phyloP scores from a whole-genome alignment of 1,139 yeast species.

The Candida neerlandica region DNA sequence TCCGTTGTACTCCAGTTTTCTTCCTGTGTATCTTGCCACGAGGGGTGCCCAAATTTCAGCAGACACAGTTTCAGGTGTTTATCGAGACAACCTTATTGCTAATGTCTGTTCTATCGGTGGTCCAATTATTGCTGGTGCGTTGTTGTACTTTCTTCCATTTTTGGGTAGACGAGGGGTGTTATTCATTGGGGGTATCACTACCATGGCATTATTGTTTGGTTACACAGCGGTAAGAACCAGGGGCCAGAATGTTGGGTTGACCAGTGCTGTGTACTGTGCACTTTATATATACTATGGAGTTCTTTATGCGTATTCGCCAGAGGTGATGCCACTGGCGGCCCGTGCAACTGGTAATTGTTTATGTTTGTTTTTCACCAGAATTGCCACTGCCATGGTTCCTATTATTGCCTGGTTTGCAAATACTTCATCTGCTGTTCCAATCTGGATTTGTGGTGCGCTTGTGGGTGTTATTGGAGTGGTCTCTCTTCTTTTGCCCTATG shows the following conservation, averaged over 20 bases:
- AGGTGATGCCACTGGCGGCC: conserved; percentile 36
- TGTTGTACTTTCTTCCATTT: conserved; percentile 26
- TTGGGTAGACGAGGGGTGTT: conserved; percentile 39
- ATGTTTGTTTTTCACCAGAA: conserved; percentile 31
- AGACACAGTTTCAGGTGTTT: conserved; percentile 27
- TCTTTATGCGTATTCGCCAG: conserved; percentile 38
- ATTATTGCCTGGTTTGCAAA: conserved; percentile 32
- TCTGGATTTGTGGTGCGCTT: conserved; percentile 38
- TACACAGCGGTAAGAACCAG: conserved; percentile 34
- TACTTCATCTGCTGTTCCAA: conserved; percentile 32
- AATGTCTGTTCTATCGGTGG: conserved; percentile 33
- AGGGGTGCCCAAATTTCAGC: conserved; percentile 42
- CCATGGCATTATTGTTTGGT: conserved; percentile 38
- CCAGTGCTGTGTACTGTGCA: conserved; percentile 32
- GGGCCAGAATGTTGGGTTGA: conserved; percentile 31
- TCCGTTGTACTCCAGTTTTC: conserved; percentile 42
- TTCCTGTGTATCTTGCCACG: conserved; percentile 39
- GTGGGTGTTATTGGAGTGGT: conserved; percentile 33
- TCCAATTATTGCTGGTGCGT: conserved; percentile 35
- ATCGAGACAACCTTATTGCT: conserved; percentile 33
- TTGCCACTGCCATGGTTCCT: conserved; percentile 34
- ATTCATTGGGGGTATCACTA: conserved; percentile 32
- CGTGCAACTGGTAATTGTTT: conserved; percentile 40
- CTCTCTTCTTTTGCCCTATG: conserved; percentile 36
- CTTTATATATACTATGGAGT: conserved; percentile 37